Base-by-base conservation (phyloP, 768 basidiomycete species). In the Termitomyces sp. region DNA sequence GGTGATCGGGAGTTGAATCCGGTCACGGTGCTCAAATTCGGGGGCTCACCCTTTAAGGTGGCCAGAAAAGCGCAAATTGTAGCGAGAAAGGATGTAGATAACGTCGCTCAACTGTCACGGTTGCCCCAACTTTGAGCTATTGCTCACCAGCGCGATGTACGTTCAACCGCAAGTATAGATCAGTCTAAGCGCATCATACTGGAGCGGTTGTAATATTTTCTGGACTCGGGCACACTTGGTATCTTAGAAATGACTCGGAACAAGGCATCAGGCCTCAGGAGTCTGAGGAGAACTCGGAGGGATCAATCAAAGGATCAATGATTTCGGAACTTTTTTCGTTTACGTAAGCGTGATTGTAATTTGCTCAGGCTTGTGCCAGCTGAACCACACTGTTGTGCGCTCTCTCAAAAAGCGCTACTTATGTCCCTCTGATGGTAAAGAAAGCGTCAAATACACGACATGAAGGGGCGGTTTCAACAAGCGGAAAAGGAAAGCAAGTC, bases 401-500 rank as follows among this genome's bases (percentile, higher is more conserved):
- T 29, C n/a, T 48, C n/a, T 23, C 35, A 5, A 3, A 25, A 36
- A 33, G 11, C n/a, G 31, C 13, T 31, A 36, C 47, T 31, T 18
- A 56, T 53, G 58, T 12, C 6, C 20, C 16, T 39, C 22, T 31
- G 18, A 57, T 58, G 57, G 50, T 38, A 33, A 52, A 49, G 1
- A 25, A 25, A 32, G 23, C 15, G 9, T 18, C 42, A 27, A 11
- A 22, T 12, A 27, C 12, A 41, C 39, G 50, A 16, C 50, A 39
- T 12, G 35, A 43, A 22, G 41, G 20, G 6, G 16, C 5, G 25
- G 22, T 40, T 11, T 31, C 22, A n/a, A 25, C 23, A 15, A 38
- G 9, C 15, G 48, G 52, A 18, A 56, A 50, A 29, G 58, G 54
- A 43, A 59, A 56, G 18, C 52, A 49, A 41, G 40, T 41, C 2